Base-by-base conservation (phyloP, 2,329 filamentous ascomycete genomes). In the Fusarium brevicatenulatum region DNA sequence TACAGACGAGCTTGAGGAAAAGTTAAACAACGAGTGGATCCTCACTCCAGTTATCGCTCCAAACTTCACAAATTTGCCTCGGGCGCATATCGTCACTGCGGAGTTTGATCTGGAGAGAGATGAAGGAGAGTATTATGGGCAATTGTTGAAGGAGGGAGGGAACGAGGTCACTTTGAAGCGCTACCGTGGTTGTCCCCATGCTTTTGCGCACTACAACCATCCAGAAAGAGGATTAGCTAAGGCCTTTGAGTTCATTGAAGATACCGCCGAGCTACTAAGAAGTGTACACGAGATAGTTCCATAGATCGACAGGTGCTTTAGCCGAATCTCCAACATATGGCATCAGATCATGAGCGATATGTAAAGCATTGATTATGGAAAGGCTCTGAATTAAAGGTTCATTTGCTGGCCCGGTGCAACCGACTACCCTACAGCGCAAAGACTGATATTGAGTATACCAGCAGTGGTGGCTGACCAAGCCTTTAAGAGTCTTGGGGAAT, bases 61-160 rank as follows among this genome's bases (percentile, higher is more conserved):
- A 3, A 43, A 61, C 44, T 63, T 63, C 16, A 19, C 12, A 1
- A n/a, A 37, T 1, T 32, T 63, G 1, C 37, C 55, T 2, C 44
- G 37, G 21, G 55, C 44, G 16, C 55, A 63, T 5, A 28, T 63
- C 4, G 55, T 63, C 0, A 63, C 61, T 0, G 55, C 61, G 1
- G 61, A 63, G 13, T 63, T 64, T 18, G 61, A 64, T 0, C 44
- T 64, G 1, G 61, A 64, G 23, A n/a, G 61, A 30, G 61, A 64
- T 15, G 61, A 61, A 18, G 61, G 61, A 4, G 61, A 61, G 16
- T 34, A 15, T 0, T 64, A 64, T 7, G 61, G 44, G 1, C 8
- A 16, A 6, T 7, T 64, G 6, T 13, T 64, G 3, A 7, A 7
- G 4, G 2, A 28, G 0, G 44, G n/a, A 0, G 44, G 61, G 2